Conservation (phyloP, 2,329 filamentous ascomycete species). For the Cadophora sp. region DNA sequence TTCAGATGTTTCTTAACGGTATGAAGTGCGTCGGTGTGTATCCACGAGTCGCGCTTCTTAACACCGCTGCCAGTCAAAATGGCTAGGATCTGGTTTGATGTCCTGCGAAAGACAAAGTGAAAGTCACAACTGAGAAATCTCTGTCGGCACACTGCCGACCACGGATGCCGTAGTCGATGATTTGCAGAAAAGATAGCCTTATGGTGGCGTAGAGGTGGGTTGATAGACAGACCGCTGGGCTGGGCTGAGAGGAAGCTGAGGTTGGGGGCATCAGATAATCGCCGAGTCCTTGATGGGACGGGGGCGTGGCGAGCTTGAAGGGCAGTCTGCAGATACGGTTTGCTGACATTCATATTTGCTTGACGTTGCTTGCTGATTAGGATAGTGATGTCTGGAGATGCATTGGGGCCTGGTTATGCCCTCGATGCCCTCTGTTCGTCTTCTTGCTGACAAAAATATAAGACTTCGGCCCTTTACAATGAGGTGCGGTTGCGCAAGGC, state of each 20-base stretch:
- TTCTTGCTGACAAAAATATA: not conserved
- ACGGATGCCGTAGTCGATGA: conserved; percentile 12
- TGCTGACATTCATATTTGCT: not conserved
- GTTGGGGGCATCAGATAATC: conserved; percentile 4
- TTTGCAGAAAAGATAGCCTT: conserved; percentile 19
- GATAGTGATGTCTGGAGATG: not conserved
- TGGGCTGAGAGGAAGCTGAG: not conserved
- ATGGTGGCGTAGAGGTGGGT: not conserved
- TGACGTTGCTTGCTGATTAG: not conserved
- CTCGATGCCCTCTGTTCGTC: not conserved
- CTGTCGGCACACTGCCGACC: not conserved
- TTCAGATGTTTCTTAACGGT: not conserved
- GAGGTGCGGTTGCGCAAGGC: not conserved
- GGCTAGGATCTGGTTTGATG: not conserved
- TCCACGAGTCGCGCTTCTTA: not conserved
- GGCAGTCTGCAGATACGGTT: not conserved
- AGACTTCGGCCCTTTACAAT: conserved; percentile 1
- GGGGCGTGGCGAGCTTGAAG: conserved; percentile 13
- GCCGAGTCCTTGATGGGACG: conserved; percentile 15
- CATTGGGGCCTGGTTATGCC: not conserved
- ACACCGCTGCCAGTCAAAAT: not conserved
- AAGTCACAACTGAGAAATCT: not conserved
- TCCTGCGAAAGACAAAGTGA: not conserved
- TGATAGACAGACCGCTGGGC: not conserved
- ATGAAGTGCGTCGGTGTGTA: not conserved